These are phyloP conservation scores for Penicillium lagena DNA, from an alignment of 495 filamentous ascomycete genomes.

Conservation along the genomic window DNA sequence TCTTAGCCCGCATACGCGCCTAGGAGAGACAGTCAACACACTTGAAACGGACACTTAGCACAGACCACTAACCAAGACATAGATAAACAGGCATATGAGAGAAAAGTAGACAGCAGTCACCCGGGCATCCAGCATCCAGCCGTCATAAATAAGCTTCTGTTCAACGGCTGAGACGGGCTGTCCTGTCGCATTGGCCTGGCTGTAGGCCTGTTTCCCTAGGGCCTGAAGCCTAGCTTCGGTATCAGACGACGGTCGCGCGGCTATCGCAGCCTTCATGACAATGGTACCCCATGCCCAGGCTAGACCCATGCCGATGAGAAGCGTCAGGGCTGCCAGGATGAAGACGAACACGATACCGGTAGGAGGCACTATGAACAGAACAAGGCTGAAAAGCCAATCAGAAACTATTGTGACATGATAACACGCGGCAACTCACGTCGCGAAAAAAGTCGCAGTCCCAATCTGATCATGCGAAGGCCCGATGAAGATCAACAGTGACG, in stretches of 20 bases:
- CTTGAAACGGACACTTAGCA: background rate
- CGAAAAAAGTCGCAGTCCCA: constrained; percentile 24
- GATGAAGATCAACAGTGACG: constrained; percentile 36
- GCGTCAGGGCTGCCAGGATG: constrained; percentile 24
- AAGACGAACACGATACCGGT: constrained; percentile 32
- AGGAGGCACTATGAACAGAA: constrained; percentile 32
- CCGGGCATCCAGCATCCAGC: constrained; percentile 36
- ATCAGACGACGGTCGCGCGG: constrained; percentile 29
- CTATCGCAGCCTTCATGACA: constrained; percentile 32
- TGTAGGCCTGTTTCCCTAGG: constrained; percentile 23
- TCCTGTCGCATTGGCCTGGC: constrained; percentile 28
- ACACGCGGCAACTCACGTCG: constrained; percentile 13
- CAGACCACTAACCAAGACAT: constrained; percentile 20
- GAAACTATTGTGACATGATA: background rate
- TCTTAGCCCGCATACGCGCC: constrained; percentile 32
- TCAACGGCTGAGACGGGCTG: constrained; percentile 12
- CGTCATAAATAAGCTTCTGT: constrained; percentile 24
- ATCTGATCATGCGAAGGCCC: constrained; percentile 20
- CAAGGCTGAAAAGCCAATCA: constrained; percentile 17
- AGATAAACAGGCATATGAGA: constrained; percentile 30
- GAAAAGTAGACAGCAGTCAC: constrained; percentile 29
- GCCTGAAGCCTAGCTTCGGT: constrained; percentile 24
- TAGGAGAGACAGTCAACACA: constrained; percentile 1
- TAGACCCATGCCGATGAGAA: constrained; percentile 28
- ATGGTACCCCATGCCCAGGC: constrained; percentile 40